Evolutionary conservation across 495 filamentous ascomycete genomes (phyloP), one percentile per base, ranked within the genome.

Genomic region (Penicillium desertorum): DNA sequence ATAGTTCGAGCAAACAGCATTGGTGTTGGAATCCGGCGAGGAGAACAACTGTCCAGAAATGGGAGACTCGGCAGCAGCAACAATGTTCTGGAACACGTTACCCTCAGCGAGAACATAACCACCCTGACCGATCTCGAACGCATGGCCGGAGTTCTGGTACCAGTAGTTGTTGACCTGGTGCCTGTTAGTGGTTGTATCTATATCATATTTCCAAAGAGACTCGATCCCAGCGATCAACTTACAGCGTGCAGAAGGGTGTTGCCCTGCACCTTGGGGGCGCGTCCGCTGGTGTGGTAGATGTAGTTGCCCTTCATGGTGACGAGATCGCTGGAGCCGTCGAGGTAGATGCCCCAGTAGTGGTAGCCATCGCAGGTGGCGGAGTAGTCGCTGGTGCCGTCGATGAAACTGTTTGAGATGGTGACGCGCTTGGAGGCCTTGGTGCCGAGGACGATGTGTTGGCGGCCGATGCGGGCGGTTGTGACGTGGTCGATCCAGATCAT

Each of bases 81-180:
- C 50, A 47, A 83, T 76, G 57, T 79, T 78, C 69, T 82, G 74
- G 73, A 85, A 84, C n/a, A 79, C 77, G 62, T 80, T 84, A n/a
- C 83, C 83, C 64, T 84, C 82, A 4, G 78, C 81, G 5, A 85
- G 71, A 44, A 82, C 77, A 60, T 75, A 76, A 45, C 71, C 76
- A 46, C 80, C 80, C 7, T 68, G 62, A 36, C 65, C 74, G 52
- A 83, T 76, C 64, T 84, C 81, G 66, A 85, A 85, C 16, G 77
- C 74, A 63, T 84, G 82, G 32, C 81, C 81, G 39, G 69, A 59
- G 65, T 73, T 78, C 57, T 75, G 70, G 62, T 79, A 74, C 66
- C 73, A 84, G 76, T 83, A 83, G 74, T 84, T 85, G 78, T 84
- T 85, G 61, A 83, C 80, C 70, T 54, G 22, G 22, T 29, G n/a